A percentile compares a stretch with the other conserved stretches of the same genome.
These are phyloP conservation scores for Rhizopogon hawkerae DNA, from an alignment of 1,284 basidiomycete species.

Conservation along the genomic window DNA sequence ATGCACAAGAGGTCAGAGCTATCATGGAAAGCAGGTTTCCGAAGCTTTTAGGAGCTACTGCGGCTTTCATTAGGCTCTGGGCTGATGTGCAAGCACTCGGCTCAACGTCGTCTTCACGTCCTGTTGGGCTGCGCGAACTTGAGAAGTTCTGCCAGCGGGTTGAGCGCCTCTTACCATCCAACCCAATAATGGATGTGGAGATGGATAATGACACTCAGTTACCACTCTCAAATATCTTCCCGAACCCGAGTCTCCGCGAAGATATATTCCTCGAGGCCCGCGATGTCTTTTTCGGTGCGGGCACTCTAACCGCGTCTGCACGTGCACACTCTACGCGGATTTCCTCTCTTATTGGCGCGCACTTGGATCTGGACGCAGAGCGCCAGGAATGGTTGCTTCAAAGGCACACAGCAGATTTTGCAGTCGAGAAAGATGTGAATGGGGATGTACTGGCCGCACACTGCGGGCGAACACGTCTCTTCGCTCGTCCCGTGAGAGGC, in stretches of 20 bases:
- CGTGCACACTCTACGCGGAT: constrained; percentile 44
- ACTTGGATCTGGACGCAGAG: constrained; percentile 61
- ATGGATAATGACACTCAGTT: constrained; percentile 19
- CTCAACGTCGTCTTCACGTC: constrained; percentile 42
- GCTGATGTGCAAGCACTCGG: constrained; percentile 42
- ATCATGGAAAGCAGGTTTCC: constrained; percentile 67
- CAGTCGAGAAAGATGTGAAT: constrained; percentile 59
- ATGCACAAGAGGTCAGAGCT: constrained; percentile 53
- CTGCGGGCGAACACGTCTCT: constrained; percentile 50
- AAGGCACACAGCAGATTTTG: constrained; percentile 60
- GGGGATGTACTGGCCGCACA: constrained; percentile 47
- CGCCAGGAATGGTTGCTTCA: constrained; percentile 47
- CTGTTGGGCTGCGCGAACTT: constrained; percentile 77
- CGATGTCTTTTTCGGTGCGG: constrained; percentile 87
- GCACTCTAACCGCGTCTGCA: constrained; percentile 45
- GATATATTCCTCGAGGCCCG: constrained; percentile 86
- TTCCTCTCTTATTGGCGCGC: constrained; percentile 47
- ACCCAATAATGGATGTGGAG: constrained; percentile 40
- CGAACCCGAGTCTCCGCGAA: constrained; percentile 79
- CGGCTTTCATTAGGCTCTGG: constrained; percentile 60
- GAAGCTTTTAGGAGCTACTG: constrained; percentile 42
- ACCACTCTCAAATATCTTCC: constrained; percentile 40
- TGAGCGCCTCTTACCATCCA: constrained; percentile 49
- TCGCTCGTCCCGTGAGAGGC: constrained; percentile 33
- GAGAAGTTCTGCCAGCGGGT: constrained; percentile 83